Evolutionary conservation across 2,329 filamentous ascomycete genomes (phyloP).

Genomic region (Epichloe aotearoae): DNA sequence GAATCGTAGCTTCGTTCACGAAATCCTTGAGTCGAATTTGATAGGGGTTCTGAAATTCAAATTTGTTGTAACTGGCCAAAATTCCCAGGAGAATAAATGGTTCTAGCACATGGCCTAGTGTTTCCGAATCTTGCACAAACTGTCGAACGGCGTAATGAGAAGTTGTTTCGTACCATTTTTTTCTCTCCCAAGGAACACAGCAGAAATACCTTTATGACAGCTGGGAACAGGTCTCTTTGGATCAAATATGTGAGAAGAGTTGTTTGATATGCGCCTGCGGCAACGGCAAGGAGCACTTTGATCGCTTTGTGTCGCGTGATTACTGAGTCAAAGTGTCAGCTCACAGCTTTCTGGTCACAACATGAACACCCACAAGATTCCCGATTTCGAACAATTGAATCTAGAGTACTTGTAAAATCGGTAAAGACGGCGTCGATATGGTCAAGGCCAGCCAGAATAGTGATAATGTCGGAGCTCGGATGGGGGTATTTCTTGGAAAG

Average conservation of each 20-base stretch:
- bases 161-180: neutral
- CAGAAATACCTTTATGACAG: constrained; percentile 70
- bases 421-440: constrained; percentile 77
- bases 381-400: constrained; percentile 69
- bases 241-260: constrained; percentile 90
- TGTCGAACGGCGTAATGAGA: constrained; percentile 18
- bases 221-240: constrained; percentile 84
- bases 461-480: constrained; percentile 88
- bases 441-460: constrained; percentile 77
- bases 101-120: constrained; percentile 48
- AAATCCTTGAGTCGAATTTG: constrained; percentile 86
- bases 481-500: constrained; percentile 88
- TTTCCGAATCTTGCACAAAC: constrained; percentile 72
- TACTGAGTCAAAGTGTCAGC: constrained; percentile 32
- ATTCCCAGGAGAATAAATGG: constrained; percentile 77
- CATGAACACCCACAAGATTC: constrained; percentile 45
- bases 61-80: constrained; percentile 97
- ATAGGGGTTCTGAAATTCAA: constrained; percentile 96
- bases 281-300: constrained; percentile 67
- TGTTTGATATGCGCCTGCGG: constrained; percentile 90
- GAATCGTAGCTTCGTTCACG: constrained; percentile 79
- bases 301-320: constrained; percentile 68
- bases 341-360: neutral
- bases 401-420: constrained; percentile 73
- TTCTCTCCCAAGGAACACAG: neutral